Conservation (phyloP, 768 basidiomycete genomes). For the Lactarius hatsudake region DNA sequence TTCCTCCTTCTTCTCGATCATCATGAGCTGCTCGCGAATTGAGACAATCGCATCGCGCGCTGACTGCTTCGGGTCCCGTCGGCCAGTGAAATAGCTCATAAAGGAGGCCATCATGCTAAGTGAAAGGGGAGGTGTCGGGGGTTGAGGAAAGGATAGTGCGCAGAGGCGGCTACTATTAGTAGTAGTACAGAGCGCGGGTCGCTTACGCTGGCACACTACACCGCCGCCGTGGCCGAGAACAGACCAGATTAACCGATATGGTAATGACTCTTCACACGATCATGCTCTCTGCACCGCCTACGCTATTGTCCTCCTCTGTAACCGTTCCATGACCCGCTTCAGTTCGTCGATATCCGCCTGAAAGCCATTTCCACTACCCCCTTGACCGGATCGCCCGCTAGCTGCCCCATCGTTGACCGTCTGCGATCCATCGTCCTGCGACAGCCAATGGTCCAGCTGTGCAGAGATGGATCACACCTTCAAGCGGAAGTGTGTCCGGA, state of each 20-base stretch:
- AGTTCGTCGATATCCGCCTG: slow-evolving; percentile 70
- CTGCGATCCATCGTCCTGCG: slow-evolving; percentile 66
- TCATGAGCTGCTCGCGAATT: slow-evolving; percentile 88
- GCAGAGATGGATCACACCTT: slow-evolving; percentile 67
- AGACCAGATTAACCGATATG: not conserved
- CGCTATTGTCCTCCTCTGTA: slow-evolving; percentile 23
- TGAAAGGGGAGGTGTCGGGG: not conserved
- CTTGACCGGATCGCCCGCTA: slow-evolving; percentile 36
- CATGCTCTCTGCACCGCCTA: not conserved
- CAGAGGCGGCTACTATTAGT: not conserved
- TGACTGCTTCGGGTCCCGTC: slow-evolving; percentile 77
- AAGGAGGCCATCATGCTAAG: slow-evolving; percentile 33
- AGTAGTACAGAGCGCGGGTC: not conserved
- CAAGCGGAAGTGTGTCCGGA: slow-evolving; percentile 86
- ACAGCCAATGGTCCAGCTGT: slow-evolving; percentile 80
- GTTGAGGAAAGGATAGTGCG: not conserved
- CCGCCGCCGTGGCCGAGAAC: not conserved
- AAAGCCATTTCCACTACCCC: slow-evolving; percentile 56
- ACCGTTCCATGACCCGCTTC: slow-evolving; percentile 52
- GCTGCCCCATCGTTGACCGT: slow-evolving; percentile 56
- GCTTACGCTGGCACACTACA: not conserved
- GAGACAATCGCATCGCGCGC: slow-evolving; percentile 92
- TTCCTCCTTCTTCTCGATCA: slow-evolving; percentile 99
- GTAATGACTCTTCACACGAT: slow-evolving; percentile 6
- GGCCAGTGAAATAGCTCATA: slow-evolving; percentile 88